Base-by-base conservation (phyloP, 306 rosid genomes). In the Medicago truncatula region DNA sequence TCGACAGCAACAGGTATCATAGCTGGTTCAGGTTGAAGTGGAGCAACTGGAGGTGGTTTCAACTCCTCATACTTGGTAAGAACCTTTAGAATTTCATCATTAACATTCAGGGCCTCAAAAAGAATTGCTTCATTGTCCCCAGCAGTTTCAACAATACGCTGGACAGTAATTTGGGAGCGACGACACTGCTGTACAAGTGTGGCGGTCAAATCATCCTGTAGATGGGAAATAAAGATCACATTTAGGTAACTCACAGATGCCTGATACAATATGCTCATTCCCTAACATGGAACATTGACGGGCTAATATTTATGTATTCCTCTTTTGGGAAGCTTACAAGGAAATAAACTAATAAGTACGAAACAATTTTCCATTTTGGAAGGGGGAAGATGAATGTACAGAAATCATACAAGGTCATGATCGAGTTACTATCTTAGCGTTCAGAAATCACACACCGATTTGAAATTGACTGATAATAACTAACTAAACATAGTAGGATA, bases 1-100 rank as follows among this genome's bases (percentile, higher is more conserved):
- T 96, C 99, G 34, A 88, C 93, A 2, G 97, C 94, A 15, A 96
- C 97, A 0, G 99, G 99, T 80, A 96, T 96, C 97, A 92, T 96
- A 6, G 99, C 99, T 31, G 98, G 99, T 80, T 96, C 97, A 36
- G 87, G 97, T 28, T 81, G 92, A 67, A 61, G 76, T 12, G 89
- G 85, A 76, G 58, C 70, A 14, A 38, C 82, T 11, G 88, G 59
- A 13, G 97, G 92, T 76, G 86, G 80, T 63, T 82, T 82, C 84
- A 96, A 65, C 61, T 96, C 93, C 56, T 90, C 96, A 44, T 73
- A 92, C 88, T 90, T 90, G 86, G 88, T 65, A 50, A 96, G 88
- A 57, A 88, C 94, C 84, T 89, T 92, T 81, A 80, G 94, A 79
- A 96, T 89, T 87, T 96, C 99, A 56, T 96, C 99, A 28, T 96